These are phyloP conservation scores for Pythium rhizo-oryzae DNA, from an alignment of 352 stramenopile species.

Conservation along the genomic window DNA sequence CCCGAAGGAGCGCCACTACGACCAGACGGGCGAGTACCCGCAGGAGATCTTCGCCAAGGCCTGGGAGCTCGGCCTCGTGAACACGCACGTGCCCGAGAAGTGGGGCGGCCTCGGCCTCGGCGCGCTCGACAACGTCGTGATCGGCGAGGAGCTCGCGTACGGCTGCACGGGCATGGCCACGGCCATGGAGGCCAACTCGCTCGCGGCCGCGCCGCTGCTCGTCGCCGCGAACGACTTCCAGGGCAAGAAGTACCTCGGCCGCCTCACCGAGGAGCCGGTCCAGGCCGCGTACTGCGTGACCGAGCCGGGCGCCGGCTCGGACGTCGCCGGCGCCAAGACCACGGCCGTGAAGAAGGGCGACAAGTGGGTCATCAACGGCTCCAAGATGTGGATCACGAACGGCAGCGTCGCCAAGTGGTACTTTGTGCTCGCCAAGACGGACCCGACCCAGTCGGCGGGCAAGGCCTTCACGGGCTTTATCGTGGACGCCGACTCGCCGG, in stretches of 20 bases:
- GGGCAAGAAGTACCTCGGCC: conserved; percentile 87
- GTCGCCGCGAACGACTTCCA: conserved; percentile 82
- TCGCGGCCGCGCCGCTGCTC: conserved; percentile 83
- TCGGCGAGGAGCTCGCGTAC: conserved; percentile 90
- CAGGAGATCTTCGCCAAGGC: conserved; percentile 89
- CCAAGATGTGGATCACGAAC: conserved; percentile 96
- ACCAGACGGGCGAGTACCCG: conserved; percentile 87
- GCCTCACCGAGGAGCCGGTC: conserved; percentile 78
- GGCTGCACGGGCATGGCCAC: conserved; percentile 92
- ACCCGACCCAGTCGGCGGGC: conserved; percentile 68
- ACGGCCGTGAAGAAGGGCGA: conserved; percentile 92
- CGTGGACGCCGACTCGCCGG: conserved; percentile 83
- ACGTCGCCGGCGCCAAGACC: conserved; percentile 90
- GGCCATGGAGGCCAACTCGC: conserved; percentile 89
- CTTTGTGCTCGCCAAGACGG: conserved; percentile 92
- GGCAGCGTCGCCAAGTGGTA: conserved; percentile 90
- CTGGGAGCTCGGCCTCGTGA: conserved; percentile 88
- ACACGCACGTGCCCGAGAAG: conserved; percentile 87
- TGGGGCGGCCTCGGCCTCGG: conserved; percentile 83
- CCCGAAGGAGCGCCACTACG: conserved; percentile 81
- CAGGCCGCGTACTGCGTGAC: conserved; percentile 92
- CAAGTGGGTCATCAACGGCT: conserved; percentile 93
- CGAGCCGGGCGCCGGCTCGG: conserved; percentile 88
- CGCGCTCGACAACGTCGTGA: conserved; percentile 83
- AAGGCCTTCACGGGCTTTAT: conserved; percentile 92